Evolutionary conservation across 176 grass and related monocot genomes (phyloP).

Genomic region (Aegilops sharonensis): DNA sequence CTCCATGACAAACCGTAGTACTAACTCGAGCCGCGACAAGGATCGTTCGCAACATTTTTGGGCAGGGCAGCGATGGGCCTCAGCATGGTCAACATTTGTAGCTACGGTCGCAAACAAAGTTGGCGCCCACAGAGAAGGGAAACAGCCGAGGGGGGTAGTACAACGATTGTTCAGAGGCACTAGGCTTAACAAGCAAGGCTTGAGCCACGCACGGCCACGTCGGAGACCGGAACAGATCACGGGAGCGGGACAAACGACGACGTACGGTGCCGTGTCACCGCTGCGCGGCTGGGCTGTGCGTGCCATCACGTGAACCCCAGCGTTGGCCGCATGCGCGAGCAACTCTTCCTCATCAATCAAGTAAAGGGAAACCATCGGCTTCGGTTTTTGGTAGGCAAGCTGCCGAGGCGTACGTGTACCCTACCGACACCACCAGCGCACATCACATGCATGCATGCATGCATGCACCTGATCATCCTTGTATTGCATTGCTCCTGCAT

Average conservation of each 20-base stretch:
- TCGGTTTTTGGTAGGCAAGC: neutral
- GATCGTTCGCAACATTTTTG: neutral
- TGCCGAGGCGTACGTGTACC: neutral
- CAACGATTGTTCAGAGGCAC: too few relatives aligned
- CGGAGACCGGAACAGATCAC: neutral
- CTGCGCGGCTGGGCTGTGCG: neutral
- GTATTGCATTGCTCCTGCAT: too few relatives aligned
- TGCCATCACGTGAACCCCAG: neutral
- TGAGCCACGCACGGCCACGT: neutral
- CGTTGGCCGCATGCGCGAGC: neutral
- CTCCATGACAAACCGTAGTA: neutral
- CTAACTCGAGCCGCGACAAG: neutral
- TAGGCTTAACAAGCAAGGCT: neutral
- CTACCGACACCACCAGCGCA: neutral
- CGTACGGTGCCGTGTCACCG: constrained; percentile 2
- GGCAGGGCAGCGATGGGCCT: neutral
- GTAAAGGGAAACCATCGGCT: neutral
- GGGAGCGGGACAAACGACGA: constrained; percentile 8
- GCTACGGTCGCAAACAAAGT: constrained; percentile 22
- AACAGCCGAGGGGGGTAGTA: neutral
- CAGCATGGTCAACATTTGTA: neutral
- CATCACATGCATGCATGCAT: neutral
- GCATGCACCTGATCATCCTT: neutral
- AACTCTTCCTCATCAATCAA: neutral
- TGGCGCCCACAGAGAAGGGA: neutral